Conservation (phyloP, 2,329 filamentous ascomycete genomes). For the Mycosphaerella sp. region DNA sequence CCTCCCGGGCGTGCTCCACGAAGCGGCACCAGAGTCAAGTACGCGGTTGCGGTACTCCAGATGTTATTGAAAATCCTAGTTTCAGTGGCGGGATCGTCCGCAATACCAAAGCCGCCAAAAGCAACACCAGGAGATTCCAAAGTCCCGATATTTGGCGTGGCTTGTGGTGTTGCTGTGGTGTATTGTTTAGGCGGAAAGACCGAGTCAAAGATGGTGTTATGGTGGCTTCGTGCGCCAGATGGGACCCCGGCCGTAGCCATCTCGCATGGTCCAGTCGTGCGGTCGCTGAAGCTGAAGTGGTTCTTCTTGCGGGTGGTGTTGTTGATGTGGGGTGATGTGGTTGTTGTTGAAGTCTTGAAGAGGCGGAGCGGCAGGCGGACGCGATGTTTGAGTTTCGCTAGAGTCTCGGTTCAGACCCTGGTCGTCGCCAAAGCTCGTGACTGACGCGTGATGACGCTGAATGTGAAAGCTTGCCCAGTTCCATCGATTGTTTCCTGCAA, state of each 20-base stretch:
- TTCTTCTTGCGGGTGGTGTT: neutral
- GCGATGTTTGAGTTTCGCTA: conserved; percentile 6
- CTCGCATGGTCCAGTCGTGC: conserved; percentile 4
- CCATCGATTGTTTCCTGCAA: neutral
- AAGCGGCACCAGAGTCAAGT: conserved; percentile 25
- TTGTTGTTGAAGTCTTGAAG: too few relatives aligned
- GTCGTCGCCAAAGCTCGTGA: neutral
- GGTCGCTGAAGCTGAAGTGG: neutral
- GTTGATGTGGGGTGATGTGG: too few relatives aligned
- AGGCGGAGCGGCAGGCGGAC: neutral
- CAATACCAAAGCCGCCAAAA: conserved; percentile 37
- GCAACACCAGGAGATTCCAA: conserved; percentile 35
- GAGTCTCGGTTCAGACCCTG: neutral
- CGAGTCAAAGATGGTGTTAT: conserved; percentile 32
- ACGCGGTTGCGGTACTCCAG: conserved; percentile 45
- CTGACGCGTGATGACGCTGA: neutral
- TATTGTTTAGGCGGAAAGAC: conserved; percentile 41
- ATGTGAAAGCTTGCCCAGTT: neutral
- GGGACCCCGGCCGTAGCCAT: conserved; percentile 14
- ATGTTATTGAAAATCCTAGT: conserved; percentile 35
- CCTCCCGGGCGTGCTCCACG: neutral
- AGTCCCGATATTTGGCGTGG: conserved; percentile 39
- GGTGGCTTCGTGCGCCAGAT: conserved; percentile 5
- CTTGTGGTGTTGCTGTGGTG: conserved; percentile 40
- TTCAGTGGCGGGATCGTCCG: conserved; percentile 35